Percentiles rank a stretch among this genome's conserved stretches.
Conservation (phyloP, 495 filamentous ascomycete species). For the Penicillium coffeae region DNA sequence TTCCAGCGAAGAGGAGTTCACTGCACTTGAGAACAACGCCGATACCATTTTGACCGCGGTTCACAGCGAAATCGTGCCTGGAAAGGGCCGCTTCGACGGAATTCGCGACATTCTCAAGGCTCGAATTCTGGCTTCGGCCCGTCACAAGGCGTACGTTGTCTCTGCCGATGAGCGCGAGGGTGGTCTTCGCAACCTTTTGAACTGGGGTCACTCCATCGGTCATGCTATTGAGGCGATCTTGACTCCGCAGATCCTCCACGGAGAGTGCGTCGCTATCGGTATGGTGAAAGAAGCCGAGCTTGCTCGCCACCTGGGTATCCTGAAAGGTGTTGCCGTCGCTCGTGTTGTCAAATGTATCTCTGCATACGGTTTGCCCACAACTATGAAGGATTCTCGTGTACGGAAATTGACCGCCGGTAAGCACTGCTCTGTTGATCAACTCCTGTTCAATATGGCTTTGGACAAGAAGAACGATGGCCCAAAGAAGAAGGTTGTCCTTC, state of each 20-base stretch:
- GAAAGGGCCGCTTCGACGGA: constrained; percentile 55
- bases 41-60: constrained; percentile 68
- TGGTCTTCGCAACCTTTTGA: constrained; percentile 88
- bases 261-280: constrained; percentile 92
- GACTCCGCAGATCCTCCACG: constrained; percentile 91
- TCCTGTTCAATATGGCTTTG: constrained; percentile 89
- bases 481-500: constrained; percentile 95
- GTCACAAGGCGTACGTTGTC: constrained; percentile 90
- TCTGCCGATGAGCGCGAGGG: constrained; percentile 92
- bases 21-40: constrained; percentile 77
- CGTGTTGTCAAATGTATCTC: constrained; percentile 87
- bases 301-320: constrained; percentile 81
- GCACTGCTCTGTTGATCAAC: constrained; percentile 82
- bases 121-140: constrained; percentile 81
- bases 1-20: constrained; percentile 85
- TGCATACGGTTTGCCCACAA: constrained; percentile 88
- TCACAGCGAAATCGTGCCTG: constrained; percentile 51
- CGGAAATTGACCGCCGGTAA: constrained; percentile 81
- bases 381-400: constrained; percentile 78
- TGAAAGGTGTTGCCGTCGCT: constrained; percentile 82
- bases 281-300: constrained; percentile 98
- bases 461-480: constrained; percentile 98
- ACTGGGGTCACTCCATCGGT: constrained; percentile 97
- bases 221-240: constrained; percentile 95
- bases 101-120: constrained; percentile 78